These are phyloP conservation scores for Nymphaea thermarum DNA, from an alignment of 164 flowering plant species.

Conservation along the genomic window DNA sequence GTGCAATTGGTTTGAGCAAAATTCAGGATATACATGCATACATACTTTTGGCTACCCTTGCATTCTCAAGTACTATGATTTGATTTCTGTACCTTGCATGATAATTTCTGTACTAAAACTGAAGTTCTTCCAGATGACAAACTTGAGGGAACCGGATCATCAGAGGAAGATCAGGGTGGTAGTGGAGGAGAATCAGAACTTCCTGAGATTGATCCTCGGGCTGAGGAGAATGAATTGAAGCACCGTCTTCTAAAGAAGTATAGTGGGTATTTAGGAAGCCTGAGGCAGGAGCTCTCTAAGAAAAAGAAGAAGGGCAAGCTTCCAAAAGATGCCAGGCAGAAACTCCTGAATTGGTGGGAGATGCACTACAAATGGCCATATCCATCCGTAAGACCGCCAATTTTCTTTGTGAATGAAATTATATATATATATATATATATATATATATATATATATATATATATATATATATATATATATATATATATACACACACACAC, in stretches of 20 bases:
- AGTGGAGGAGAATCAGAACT: constrained; percentile 67
- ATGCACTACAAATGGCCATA: constrained; percentile 97
- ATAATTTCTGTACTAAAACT: no score
- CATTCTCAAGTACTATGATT: not conserved
- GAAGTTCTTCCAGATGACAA: constrained; percentile 37
- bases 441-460: no score
- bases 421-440: no score
- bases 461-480: no score
- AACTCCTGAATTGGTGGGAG: constrained; percentile 92
- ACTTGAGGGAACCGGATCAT: constrained; percentile 61
- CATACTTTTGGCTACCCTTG: no score
- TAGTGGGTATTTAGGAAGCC: constrained; percentile 87
- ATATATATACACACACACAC: no score
- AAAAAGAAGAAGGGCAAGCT: constrained; percentile 93
- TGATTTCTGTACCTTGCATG: not conserved
- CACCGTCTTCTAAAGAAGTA: constrained; percentile 76
- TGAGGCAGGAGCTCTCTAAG: constrained; percentile 93
- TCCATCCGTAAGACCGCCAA: constrained; percentile 51
- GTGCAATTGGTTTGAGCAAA: no score
- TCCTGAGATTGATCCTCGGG: constrained; percentile 74
- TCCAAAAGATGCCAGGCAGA: constrained; percentile 94
- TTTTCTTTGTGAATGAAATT: not conserved
- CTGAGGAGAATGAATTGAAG: constrained; percentile 88
- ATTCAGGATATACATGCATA: no score
- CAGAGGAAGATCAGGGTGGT: constrained; percentile 73